Evolutionary conservation across 2,329 filamentous ascomycete genomes (phyloP).

Genomic region (Mycosphaerelloides madeirae): DNA sequence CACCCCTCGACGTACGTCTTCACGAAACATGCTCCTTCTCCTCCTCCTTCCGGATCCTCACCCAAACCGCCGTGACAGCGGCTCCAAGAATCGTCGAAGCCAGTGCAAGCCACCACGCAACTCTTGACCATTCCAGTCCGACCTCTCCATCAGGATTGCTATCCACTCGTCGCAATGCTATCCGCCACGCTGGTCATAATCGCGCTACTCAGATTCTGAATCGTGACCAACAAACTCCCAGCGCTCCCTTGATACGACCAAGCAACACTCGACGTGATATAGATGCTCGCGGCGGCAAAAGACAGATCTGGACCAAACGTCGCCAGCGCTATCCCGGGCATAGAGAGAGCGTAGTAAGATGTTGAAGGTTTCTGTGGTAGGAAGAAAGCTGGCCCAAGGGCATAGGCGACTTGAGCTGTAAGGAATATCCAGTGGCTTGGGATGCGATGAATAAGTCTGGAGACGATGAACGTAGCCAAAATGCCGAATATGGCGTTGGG

Average conservation of each 20-base stretch:
- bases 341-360: conserved; percentile 43
- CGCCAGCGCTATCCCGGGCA: conserved; percentile 43
- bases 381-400: conserved; percentile 39
- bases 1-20: too few species aligned
- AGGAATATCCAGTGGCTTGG: conserved; percentile 46
- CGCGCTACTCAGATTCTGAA: conserved; percentile 44
- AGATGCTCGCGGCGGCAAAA: conserved; percentile 47
- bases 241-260: conserved; percentile 46
- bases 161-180: conserved; percentile 26
- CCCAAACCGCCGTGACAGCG: conserved; percentile 21
- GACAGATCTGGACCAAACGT: conserved; percentile 47
- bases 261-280: conserved; percentile 45
- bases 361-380: conserved; percentile 39
- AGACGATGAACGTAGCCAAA: conserved; percentile 44
- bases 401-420: conserved; percentile 39
- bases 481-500: conserved; percentile 45
- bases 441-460: conserved; percentile 42
- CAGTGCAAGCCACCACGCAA: conserved; percentile 29
- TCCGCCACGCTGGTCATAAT: conserved; percentile 35
- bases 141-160: conserved; percentile 22
- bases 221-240: conserved; percentile 44
- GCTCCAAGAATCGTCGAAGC: conserved; percentile 21
- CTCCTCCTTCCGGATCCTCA: conserved; percentile 29
- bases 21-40: conserved; percentile 28
- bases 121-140: conserved; percentile 24